Evolutionary conservation across 208 protist genomes (phyloP), one percentile per base, ranked within the genome.

Genomic region (Leishmania aethiopica): DNA sequence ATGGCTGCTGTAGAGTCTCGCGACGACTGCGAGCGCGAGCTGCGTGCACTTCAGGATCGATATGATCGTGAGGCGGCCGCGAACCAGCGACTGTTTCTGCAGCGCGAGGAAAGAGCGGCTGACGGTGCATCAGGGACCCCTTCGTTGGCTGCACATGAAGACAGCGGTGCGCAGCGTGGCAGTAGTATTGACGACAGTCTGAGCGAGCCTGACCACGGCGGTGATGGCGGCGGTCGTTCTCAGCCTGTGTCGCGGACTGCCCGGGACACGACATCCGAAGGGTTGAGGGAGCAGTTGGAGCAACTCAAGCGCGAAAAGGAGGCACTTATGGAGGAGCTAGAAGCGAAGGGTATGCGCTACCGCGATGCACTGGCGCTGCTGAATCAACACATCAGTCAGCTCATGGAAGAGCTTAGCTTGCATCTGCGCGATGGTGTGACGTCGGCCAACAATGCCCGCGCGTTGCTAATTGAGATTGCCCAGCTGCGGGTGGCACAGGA

Each of bases 241-340:
- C 45, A 42, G 8, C 45, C 19, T 15, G 77, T 73, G n/a, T 25
- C 37, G 19, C 25, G 22, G 10, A 37, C 25, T 25, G 19, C 22
- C 37, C 28, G 42, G 22, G 17, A 37, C 17, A 1, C 10, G 17
- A 19, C 53, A 5, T 79, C 57, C 37, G 28, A 72, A 8, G 70
- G 75, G 0, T 80, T 92, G 77, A 84, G 91, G 3, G 84, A 92
- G 37, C 87, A 92, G 55, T 53, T 94, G 47, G 91, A 94, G 82
- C 84, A 74, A 15, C 80, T 93, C 13, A 93, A 95, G 81, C 85
- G 85, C 2, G 92, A 95, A 37, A 93, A 93, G 70, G 90, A 95
- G 78, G 90, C 88, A 0, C 84, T 95, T 13, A 42, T 79, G 57
- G 79, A 76, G n/a, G 90, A 95, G 80, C 59, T 93, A 15, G 84